Base-by-base conservation (phyloP, 768 basidiomycete species). In the Neoboletus brunneissimus region DNA sequence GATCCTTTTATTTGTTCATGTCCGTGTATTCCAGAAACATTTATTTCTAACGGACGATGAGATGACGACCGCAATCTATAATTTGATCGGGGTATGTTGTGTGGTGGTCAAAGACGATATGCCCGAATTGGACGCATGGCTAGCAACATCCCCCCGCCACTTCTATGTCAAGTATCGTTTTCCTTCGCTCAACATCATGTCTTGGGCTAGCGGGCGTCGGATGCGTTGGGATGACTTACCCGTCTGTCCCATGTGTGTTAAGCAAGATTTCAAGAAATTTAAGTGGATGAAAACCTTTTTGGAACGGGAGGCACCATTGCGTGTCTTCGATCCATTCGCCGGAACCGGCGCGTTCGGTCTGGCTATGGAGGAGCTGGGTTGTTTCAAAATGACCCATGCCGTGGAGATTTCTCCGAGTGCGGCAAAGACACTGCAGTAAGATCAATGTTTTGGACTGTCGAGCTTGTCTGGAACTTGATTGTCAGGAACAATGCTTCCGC, bases 341-440 rank as follows among this genome's bases (percentile, higher is more conserved):
- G 80, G 80, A 3, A 66, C 67, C 0, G 88, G 88, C 6, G 83
- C 87, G 4, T 87, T 91, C 64, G 80, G 80, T 49, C 67, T 79
- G 20, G 87, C 81, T 0, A 69, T 90, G 70, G 78, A 79, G 16
- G 73, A 81, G 38, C 75, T 78, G 2, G 83, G 79, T 51, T 83
- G 80, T 50, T 59, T 88, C 48, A 77, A 81, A 56, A 64, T 88
- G 5, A 84, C 83, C 0, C 83, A 88, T 72, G 81, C 84, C 0
- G 71, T 91, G 43, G 91, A 93, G 61, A 84, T 89, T 22, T 76
- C 81, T n/a, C 88, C 89, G 0, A 88, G 86, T 66, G 88, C 91
- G 9, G 85, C 87, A 0, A 72, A 73, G 55, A 89, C 90, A 1
- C 72, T 87, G 16, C 73, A 71, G 91, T 88, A 62, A 51, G 80